These are phyloP conservation scores for Coemansia sp. DNA, from an alignment of 192 early-diverging fungal species.

Conservation along the genomic window DNA sequence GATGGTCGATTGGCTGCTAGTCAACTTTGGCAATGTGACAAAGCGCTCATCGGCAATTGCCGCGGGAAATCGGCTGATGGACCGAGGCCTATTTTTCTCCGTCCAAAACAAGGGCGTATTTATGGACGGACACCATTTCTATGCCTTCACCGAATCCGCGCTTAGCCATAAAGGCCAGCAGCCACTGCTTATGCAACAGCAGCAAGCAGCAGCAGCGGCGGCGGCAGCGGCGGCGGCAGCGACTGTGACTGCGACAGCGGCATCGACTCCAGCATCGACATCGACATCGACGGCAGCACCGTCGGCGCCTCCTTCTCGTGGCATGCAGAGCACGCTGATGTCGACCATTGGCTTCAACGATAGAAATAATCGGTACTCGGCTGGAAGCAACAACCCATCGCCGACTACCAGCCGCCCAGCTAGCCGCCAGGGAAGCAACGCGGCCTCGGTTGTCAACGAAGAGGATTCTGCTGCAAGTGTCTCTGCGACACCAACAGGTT, in stretches of 20 bases:
- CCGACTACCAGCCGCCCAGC: slow-evolving; percentile 36
- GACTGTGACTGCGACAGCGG: background rate
- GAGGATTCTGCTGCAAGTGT: background rate
- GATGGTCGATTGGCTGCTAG: slow-evolving; percentile 83
- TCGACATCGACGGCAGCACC: background rate
- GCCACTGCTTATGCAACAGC: background rate
- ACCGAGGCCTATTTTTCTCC: slow-evolving; percentile 70
- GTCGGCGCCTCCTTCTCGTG: background rate
- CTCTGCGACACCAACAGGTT: background rate
- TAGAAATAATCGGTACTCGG: slow-evolving; percentile 10
- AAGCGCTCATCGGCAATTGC: slow-evolving; percentile 72
- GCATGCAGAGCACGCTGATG: slow-evolving; percentile 19
- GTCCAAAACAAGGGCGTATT: slow-evolving; percentile 64
- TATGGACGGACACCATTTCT: slow-evolving; percentile 89
- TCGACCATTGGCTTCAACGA: slow-evolving; percentile 27
- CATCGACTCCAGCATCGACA: background rate
- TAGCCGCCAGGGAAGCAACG: slow-evolving; percentile 47
- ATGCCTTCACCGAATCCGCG: slow-evolving; percentile 49
- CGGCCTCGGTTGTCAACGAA: slow-evolving; percentile 33
- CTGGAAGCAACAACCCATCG: slow-evolving; percentile 23
- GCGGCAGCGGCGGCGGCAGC: background rate
- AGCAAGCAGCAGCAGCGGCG: background rate
- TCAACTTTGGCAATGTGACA: slow-evolving; percentile 69
- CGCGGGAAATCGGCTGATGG: slow-evolving; percentile 74
- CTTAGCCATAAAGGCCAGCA: slow-evolving; percentile 11